Evolutionary conservation across 1,139 yeast genomes (phyloP).

Genomic region (Pichia sp.): DNA sequence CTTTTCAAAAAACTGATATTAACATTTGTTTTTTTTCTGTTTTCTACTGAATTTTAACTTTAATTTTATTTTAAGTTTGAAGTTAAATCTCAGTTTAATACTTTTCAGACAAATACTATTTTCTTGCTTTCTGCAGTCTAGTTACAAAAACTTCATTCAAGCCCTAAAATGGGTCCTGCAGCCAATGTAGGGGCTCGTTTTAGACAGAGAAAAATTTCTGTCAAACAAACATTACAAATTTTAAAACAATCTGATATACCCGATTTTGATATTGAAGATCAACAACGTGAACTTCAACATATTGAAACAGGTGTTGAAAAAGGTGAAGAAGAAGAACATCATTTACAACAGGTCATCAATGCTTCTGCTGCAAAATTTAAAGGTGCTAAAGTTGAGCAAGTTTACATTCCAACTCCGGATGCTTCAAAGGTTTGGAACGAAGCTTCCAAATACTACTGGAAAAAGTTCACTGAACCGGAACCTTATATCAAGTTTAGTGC

Average conservation of each 20-base stretch:
- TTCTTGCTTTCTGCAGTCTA: too few relatives aligned
- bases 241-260: slow-evolving; percentile 75
- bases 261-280: slow-evolving; percentile 62
- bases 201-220: slow-evolving; percentile 86
- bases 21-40: too few relatives aligned
- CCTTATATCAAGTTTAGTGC: slow-evolving; percentile 85
- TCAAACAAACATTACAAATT: slow-evolving; percentile 80
- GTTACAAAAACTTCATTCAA: too few relatives aligned
- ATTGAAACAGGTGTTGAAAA: slow-evolving; percentile 98
- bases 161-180: slow-evolving; percentile 20
- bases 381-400: slow-evolving; percentile 47
- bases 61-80: too few relatives aligned
- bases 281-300: slow-evolving; percentile 79
- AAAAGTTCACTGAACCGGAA: slow-evolving; percentile 63
- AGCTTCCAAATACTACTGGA: slow-evolving; percentile 61
- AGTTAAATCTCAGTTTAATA: too few relatives aligned
- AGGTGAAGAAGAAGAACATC: slow-evolving; percentile 95
- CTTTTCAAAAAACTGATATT: too few relatives aligned
- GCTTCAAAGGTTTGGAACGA: slow-evolving; percentile 82
- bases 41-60: too few relatives aligned
- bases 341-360: slow-evolving; percentile 81
- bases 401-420: slow-evolving; percentile 95
- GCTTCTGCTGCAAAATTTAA: slow-evolving; percentile 59
- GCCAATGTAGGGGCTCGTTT: slow-evolving; percentile 55
- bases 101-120: too few relatives aligned